These are phyloP conservation scores for Didymella glomerata DNA, from an alignment of 2,329 filamentous ascomycete genomes.

Conservation along the genomic window DNA sequence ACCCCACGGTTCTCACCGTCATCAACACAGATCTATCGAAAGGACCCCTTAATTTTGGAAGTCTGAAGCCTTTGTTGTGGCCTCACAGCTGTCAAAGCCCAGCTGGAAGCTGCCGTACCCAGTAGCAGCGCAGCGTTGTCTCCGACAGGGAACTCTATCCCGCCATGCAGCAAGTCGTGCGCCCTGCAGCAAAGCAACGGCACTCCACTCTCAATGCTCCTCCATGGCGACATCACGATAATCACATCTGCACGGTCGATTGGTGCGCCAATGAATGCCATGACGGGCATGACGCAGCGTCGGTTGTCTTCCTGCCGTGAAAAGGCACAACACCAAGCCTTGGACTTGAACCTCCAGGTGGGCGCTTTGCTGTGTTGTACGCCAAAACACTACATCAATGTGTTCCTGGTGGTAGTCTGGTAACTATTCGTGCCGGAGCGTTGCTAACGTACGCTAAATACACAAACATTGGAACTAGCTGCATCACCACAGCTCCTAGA, in stretches of 20 bases:
- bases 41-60: background rate
- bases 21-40: constrained; percentile 2
- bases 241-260: constrained; percentile 13
- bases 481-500: constrained; percentile 4
- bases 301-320: constrained; percentile 5
- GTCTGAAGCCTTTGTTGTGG: constrained; percentile 3
- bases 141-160: constrained; percentile 14
- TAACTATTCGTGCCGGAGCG: background rate
- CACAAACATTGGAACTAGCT: constrained; percentile 11
- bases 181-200: constrained; percentile 18
- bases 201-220: constrained; percentile 15
- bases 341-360: background rate
- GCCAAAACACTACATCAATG: constrained; percentile 14
- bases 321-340: constrained; percentile 2
- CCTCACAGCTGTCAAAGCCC: constrained; percentile 5
- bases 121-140: constrained; percentile 34
- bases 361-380: constrained; percentile 7
- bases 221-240: constrained; percentile 18
- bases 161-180: constrained; percentile 15
- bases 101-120: constrained; percentile 23
- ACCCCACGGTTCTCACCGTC: background rate
- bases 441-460: constrained; percentile 9
- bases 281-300: constrained; percentile 5
- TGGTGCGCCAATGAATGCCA: constrained; percentile 7
- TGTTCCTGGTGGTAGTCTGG: constrained; percentile 6